phyloP scores from a whole-genome alignment of 2,329 filamentous ascomycete genomes.

The Fusarium nurragi region DNA sequence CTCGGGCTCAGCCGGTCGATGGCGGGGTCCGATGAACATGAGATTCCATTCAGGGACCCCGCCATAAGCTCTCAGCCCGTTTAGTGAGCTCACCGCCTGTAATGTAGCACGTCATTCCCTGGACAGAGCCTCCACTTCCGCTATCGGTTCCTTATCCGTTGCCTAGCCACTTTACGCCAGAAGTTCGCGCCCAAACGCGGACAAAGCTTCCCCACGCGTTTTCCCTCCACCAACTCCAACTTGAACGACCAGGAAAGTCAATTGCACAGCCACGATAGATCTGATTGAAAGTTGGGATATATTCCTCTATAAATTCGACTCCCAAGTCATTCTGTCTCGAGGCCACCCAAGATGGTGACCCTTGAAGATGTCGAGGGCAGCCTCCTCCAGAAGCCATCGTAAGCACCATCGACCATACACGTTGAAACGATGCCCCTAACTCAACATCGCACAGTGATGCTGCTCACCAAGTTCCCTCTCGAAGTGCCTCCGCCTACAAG shows the following conservation, averaged over 20 bases:
- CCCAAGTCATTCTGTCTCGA: background rate
- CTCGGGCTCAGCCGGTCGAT: conserved; percentile 20
- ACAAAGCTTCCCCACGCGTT: conserved; percentile 37
- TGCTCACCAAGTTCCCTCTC: conserved; percentile 57
- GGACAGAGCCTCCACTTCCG: background rate
- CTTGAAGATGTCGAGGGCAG: conserved; percentile 48
- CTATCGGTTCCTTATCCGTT: conserved; percentile 23
- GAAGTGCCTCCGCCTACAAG: conserved; percentile 70
- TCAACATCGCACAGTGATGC: conserved; percentile 42
- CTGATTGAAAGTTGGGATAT: background rate
- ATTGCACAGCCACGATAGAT: conserved; percentile 2
- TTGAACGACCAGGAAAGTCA: background rate
- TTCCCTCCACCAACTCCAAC: conserved; percentile 6
- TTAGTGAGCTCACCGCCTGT: conserved; percentile 24
- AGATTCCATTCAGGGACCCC: conserved; percentile 24
- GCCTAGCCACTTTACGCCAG: conserved; percentile 45
- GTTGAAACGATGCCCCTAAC: conserved; percentile 1
- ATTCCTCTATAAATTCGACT: background rate
- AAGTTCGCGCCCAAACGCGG: conserved; percentile 34
- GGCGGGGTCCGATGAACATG: conserved; percentile 35
- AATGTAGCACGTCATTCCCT: conserved; percentile 36
- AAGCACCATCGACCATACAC: conserved; percentile 16
- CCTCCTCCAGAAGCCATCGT: conserved; percentile 50
- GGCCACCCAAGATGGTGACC: conserved; percentile 46
- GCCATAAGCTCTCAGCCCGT: background rate